phyloP scores from a whole-genome alignment of 805 yeast species.

The Kurtzmaniella fragi region DNA sequence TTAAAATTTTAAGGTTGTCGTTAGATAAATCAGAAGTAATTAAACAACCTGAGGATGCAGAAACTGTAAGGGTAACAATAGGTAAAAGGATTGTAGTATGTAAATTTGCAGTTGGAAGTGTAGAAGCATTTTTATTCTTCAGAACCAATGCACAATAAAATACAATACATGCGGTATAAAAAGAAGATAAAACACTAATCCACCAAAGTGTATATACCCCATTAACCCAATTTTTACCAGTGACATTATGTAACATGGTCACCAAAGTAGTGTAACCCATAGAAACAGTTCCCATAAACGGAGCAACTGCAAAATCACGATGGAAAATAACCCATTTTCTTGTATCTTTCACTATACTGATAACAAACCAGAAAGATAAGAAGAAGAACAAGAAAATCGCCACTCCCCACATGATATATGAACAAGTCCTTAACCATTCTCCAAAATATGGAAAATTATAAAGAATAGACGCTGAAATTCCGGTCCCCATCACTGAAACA shows the following conservation, averaged over 20 bases:
- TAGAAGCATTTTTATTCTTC: constrained; percentile 23
- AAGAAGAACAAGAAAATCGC: constrained; percentile 45
- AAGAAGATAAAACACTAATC: constrained; percentile 51
- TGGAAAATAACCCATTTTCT: constrained; percentile 18
- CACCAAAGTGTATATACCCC: constrained; percentile 69
- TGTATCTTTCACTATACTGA: constrained; percentile 34
- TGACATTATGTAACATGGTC: constrained; percentile 47
- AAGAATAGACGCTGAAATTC: constrained; percentile 61
- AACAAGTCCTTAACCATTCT: constrained; percentile 52
- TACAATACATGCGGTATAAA: constrained; percentile 58
- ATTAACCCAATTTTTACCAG: constrained; percentile 41
- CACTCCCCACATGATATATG: constrained; percentile 59
- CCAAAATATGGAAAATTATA: constrained; percentile 62
- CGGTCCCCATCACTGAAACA: constrained; percentile 81
- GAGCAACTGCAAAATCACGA: constrained; percentile 41
- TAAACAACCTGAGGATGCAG: constrained; percentile 63
- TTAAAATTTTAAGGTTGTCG: constrained; percentile 42
- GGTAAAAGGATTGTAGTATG: constrained; percentile 64
- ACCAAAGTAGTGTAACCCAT: constrained; percentile 75
- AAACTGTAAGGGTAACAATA: constrained; percentile 75
- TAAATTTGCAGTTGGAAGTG: constrained; percentile 16
- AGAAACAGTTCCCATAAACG: constrained; percentile 71
- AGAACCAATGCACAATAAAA: constrained; percentile 45
- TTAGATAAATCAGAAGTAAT: constrained; percentile 42
- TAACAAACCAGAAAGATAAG: constrained; percentile 36